Conservation (phyloP, 73 alveolate genomes). For the Stentor coeruleus region DNA sequence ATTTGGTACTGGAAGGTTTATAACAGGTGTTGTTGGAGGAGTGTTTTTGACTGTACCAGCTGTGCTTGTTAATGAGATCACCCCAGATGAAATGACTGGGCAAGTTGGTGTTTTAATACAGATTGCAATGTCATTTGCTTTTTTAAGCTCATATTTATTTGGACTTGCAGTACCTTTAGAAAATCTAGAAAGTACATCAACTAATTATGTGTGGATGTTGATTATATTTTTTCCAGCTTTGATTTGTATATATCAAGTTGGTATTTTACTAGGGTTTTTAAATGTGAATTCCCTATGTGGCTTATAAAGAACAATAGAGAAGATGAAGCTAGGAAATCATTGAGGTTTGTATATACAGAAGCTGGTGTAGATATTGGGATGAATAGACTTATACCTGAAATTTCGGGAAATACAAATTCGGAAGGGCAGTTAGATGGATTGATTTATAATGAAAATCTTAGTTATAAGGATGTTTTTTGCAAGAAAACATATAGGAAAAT, state of each 20-base stretch:
- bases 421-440: neutral
- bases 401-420: neutral
- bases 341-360: neutral
- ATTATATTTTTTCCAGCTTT: neutral
- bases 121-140: neutral
- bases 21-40: conserved; percentile 6
- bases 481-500: neutral
- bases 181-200: neutral
- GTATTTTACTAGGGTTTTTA: neutral
- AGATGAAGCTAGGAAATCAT: neutral
- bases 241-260: neutral
- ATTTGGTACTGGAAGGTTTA: conserved; percentile 25
- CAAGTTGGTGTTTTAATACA: neutral
- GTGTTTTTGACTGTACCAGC: conserved; percentile 5
- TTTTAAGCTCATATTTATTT: neutral
- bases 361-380: neutral
- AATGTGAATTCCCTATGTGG: conserved; percentile 3
- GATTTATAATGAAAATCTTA: neutral
- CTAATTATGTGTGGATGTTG: neutral
- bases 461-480: neutral
- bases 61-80: neutral
- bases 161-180: neutral
- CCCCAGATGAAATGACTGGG: conserved; percentile 12
- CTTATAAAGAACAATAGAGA: neutral
- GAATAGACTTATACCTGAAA: neutral